phyloP scores from a whole-genome alignment of 2,329 filamentous ascomycete genomes.

The Fusarium brachygibbosum region DNA sequence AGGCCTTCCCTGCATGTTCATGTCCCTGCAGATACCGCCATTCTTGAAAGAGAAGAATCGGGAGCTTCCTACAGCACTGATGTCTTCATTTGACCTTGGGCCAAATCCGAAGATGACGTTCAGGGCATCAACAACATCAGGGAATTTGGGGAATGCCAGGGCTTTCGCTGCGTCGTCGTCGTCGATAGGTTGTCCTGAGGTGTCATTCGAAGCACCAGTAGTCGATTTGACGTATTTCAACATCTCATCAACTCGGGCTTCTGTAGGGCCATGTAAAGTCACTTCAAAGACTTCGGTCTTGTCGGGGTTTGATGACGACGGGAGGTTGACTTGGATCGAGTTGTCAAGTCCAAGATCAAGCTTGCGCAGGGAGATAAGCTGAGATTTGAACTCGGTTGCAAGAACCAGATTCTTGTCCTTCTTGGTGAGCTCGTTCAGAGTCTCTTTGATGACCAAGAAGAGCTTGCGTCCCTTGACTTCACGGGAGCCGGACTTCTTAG shows the following conservation, averaged over 20 bases:
- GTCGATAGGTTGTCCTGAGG: neutral
- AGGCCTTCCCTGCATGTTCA: conserved; percentile 50
- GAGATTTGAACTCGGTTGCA: conserved; percentile 66
- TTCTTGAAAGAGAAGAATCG: conserved; percentile 63
- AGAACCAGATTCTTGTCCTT: conserved; percentile 50
- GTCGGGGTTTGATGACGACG: conserved; percentile 50
- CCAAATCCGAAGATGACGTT: conserved; percentile 64
- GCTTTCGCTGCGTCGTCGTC: conserved; percentile 25
- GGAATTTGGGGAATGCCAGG: conserved; percentile 62
- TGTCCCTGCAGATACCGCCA: conserved; percentile 43
- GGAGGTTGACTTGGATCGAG: conserved; percentile 55
- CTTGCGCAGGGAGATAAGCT: conserved; percentile 58
- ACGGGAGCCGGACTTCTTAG: conserved; percentile 28
- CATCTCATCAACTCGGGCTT: conserved; percentile 58
- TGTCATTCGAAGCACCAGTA: conserved; percentile 55
- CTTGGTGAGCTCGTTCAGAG: conserved; percentile 54
- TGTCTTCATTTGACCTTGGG: conserved; percentile 54
- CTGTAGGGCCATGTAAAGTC: conserved; percentile 57
- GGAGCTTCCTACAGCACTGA: conserved; percentile 60
- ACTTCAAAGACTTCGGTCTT: conserved; percentile 57
- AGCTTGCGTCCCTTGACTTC: conserved; percentile 61
- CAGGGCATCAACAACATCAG: conserved; percentile 64
- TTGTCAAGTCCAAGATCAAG: conserved; percentile 53
- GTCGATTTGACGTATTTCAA: conserved; percentile 61
- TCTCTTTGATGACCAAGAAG: conserved; percentile 57